Evolutionary conservation across 352 stramenopile species (phyloP).

Genomic region (Pythium graminicola): DNA sequence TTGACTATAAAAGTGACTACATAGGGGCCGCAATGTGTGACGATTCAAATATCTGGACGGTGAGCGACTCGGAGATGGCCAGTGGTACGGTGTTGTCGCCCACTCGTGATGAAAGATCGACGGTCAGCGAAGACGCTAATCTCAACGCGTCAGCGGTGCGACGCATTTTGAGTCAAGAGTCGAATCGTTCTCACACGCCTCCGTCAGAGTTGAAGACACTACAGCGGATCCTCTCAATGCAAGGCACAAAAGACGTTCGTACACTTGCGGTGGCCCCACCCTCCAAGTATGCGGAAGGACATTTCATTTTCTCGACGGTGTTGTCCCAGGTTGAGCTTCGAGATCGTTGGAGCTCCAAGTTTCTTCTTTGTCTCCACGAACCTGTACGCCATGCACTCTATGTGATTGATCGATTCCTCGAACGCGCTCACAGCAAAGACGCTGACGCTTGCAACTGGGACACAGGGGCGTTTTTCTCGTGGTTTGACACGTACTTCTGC

Average conservation of each 20-base stretch:
- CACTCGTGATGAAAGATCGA: not conserved
- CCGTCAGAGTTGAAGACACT: conserved; percentile 28
- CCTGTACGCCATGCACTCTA: conserved; percentile 75
- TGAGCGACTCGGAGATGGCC: conserved; percentile 17
- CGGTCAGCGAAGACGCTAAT: not conserved
- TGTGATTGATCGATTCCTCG: conserved; percentile 77
- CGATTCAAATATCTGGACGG: conserved; percentile 50
- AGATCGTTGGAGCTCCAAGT: conserved; percentile 64
- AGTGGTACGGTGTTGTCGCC: not conserved
- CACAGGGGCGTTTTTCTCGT: conserved; percentile 48
- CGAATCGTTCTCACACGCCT: conserved; percentile 7
- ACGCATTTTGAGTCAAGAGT: conserved; percentile 11
- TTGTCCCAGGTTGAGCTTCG: conserved; percentile 41
- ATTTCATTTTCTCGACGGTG: conserved; percentile 61
- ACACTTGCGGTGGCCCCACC: conserved; percentile 40
- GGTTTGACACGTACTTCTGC: conserved; percentile 73
- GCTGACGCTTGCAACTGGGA: conserved; percentile 12
- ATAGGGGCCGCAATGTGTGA: conserved; percentile 8
- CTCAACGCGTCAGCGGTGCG: conserved; percentile 2
- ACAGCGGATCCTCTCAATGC: conserved; percentile 16
- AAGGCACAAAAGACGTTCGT: conserved; percentile 23
- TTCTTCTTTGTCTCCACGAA: conserved; percentile 67
- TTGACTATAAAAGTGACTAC: conserved; percentile 70
- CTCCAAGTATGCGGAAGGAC: conserved; percentile 40
- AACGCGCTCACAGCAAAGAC: conserved; percentile 38